Base-by-base conservation (phyloP, 2,329 filamentous ascomycete species). In the Aspergillus chevalieri region DNA sequence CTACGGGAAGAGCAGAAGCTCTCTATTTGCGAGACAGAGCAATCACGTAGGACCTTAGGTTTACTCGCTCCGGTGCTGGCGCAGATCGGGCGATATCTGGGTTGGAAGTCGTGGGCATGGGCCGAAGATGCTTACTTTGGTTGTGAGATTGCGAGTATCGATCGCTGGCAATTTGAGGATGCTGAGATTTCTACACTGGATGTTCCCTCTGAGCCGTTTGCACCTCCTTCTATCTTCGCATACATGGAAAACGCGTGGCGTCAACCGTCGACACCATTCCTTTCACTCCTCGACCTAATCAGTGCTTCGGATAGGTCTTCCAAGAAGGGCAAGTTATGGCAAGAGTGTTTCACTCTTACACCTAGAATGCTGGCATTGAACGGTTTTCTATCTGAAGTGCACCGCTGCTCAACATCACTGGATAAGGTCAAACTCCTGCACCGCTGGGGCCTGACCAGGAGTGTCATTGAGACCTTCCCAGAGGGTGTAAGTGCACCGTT, bases 1-100 rank as follows among this genome's bases (percentile, higher is more conserved):
- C 74, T 95, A n/a, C 79, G 87, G 0, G 92, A 98, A 66, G 93
- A 98, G 65, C 79, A 87, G 54, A 97, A 95, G 64, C 78, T 98
- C 1, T 82, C 88, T 52, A 79, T 84, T 3, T 71, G 75, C 48
- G 74, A 75, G 42, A 69, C 71, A n/a, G 75, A 79, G 53, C 65
- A 70, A n/a, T 69, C 74, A 9, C 68, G 64, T 44, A 67, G 66
- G 17, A 70, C 76, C 39, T 58, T 70, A 19, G 69, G 74, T 12
- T 74, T 78, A 39, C 69, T 97, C 19, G 81, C 82, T n/a, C 83
- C 87, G 14, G 68, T 96, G 2, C 73, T 97, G 41, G 84, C 85
- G 43, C 92, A 96, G 64, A 77, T 98, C 49, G 82, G 86, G 1
- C 75, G 79, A 47, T 97, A 92, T 91, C 74, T 98, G 21, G 81